Evolutionary conservation across 495 filamentous ascomycete genomes (phyloP), one percentile per base, ranked within the genome.

Genomic region (Saxophila tyrrhenica): DNA sequence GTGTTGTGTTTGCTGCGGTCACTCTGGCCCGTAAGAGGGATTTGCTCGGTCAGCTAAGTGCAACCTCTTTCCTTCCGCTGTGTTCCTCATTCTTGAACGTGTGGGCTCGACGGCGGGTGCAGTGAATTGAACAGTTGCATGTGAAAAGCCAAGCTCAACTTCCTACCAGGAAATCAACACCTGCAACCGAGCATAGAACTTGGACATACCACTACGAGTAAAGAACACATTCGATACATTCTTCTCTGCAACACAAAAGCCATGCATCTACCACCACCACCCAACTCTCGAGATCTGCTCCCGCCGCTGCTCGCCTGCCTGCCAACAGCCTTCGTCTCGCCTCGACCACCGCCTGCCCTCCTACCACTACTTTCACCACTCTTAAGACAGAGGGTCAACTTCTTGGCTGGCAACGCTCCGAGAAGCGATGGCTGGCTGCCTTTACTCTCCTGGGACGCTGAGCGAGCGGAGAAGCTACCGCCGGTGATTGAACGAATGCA

Each of bases 281-380:
- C 88, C 7, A 75, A 85, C 57, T 65, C 83, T 47, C 71, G 79
- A 54, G 66, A 72, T 44, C 72, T 91, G 29, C 75, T 95, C 17
- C 79, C 81, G 49, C 86, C 85, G 25, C 70, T 97, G 21, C 79
- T 96, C 51, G 87, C 90, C 21, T 84, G 86, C 53, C 76, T 98
- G n/a, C 87, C 88, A 1, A 84, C 84, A 29, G 87, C 89, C 15
- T 85, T 87, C 60, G 77, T 84, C 51, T 90, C 91, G 35, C 77
- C 83, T 45, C 73, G 79, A 51, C 88, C 91, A 5, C 81, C 91
- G 15, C 80, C 83, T 35, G 82, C 81, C 38, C 73, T 95, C 11
- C 75, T 95, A 2, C 85, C 87, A 25, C 76, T 90, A 29, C 81
- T 98, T 42, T 86, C 92, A 2, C 91, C 92, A 7, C 92, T 96